Evolutionary conservation across 1,284 basidiomycete species (phyloP).

Genomic region (Ustilago bromivora): DNA sequence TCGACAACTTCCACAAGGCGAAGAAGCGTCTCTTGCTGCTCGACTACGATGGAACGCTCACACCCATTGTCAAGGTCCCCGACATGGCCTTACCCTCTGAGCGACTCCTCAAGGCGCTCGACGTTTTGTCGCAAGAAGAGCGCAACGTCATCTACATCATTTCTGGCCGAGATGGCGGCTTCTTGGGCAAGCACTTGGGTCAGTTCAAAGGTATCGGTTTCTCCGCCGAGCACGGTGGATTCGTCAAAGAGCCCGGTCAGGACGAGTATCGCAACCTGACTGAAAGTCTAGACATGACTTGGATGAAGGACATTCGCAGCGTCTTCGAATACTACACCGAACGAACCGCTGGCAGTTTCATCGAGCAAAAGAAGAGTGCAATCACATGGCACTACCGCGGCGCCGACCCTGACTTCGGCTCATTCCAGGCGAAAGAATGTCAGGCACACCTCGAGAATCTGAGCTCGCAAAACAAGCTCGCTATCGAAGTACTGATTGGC

Average conservation of each 20-base stretch:
- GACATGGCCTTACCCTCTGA: slow-evolving; percentile 86
- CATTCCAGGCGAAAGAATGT: slow-evolving; percentile 79
- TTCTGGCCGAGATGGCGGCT: slow-evolving; percentile 92
- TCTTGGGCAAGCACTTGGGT: slow-evolving; percentile 91
- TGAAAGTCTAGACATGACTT: slow-evolving; percentile 91
- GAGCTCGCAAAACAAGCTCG: slow-evolving; percentile 62
- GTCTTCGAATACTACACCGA: slow-evolving; percentile 97
- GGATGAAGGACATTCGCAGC: slow-evolving; percentile 95
- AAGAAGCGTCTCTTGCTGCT: slow-evolving; percentile 90
- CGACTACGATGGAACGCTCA: slow-evolving; percentile 97
- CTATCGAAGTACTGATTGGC: slow-evolving; percentile 74
- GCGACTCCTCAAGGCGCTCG: slow-evolving; percentile 81
- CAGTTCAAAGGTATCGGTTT: slow-evolving; percentile 86
- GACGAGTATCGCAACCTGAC: slow-evolving; percentile 89
- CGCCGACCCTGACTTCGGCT: slow-evolving; percentile 92
- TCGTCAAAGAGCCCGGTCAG: slow-evolving; percentile 80
- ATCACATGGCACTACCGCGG: slow-evolving; percentile 98
- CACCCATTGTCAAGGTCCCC: slow-evolving; percentile 95
- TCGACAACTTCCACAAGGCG: slow-evolving; percentile 78
- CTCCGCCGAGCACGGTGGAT: slow-evolving; percentile 95
- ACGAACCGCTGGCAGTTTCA: slow-evolving; percentile 90
- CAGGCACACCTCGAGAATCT: slow-evolving; percentile 94
- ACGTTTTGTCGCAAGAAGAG: slow-evolving; percentile 80
- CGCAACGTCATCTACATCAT: slow-evolving; percentile 95
- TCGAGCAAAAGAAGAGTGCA: slow-evolving; percentile 95